A percentile compares a stretch with the other conserved stretches of the same genome.
These are phyloP conservation scores for Podaxis sp. DNA, from an alignment of 768 basidiomycete genomes.

Conservation along the genomic window DNA sequence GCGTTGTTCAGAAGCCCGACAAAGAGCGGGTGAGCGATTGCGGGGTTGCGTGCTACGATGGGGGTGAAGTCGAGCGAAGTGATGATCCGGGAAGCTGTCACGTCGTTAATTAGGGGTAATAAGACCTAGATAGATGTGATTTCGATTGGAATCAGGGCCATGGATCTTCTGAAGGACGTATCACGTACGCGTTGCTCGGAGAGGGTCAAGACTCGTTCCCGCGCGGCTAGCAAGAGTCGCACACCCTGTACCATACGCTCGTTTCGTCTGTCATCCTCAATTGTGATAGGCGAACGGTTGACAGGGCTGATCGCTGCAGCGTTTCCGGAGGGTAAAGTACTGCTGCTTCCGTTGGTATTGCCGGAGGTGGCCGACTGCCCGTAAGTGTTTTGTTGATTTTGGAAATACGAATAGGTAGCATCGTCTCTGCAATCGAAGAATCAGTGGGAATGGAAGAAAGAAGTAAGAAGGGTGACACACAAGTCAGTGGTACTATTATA, in stretches of 20 bases:
- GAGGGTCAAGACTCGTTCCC: constrained; percentile 70
- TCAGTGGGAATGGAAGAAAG: background rate
- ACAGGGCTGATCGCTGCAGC: constrained; percentile 17
- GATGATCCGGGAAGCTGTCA: constrained; percentile 49
- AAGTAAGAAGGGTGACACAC: constrained; percentile 30
- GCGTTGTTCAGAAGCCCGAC: constrained; percentile 51
- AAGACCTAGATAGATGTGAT: constrained; percentile 40
- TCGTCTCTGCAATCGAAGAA: constrained; percentile 35
- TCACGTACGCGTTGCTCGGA: constrained; percentile 68
- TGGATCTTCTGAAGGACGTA: constrained; percentile 8
- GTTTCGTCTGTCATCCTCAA: constrained; percentile 55
- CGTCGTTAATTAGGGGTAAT: constrained; percentile 45
- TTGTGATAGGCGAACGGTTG: constrained; percentile 31
- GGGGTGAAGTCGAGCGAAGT: constrained; percentile 66
- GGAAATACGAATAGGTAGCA: constrained; percentile 42
- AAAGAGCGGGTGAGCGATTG: constrained; percentile 66
- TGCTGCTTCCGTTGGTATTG: constrained; percentile 27
- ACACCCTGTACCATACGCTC: constrained; percentile 62
- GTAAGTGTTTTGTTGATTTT: constrained; percentile 29
- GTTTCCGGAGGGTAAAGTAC: constrained; percentile 15
- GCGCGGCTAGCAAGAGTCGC: constrained; percentile 65
- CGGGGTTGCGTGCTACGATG: constrained; percentile 66
- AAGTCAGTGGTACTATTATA: constrained; percentile 49
- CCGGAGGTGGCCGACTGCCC: constrained; percentile 41
- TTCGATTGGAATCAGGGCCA: background rate